Evolutionary conservation across 2,329 filamentous ascomycete species (phyloP).

Genomic region (Aureobasidium melanogenum): DNA sequence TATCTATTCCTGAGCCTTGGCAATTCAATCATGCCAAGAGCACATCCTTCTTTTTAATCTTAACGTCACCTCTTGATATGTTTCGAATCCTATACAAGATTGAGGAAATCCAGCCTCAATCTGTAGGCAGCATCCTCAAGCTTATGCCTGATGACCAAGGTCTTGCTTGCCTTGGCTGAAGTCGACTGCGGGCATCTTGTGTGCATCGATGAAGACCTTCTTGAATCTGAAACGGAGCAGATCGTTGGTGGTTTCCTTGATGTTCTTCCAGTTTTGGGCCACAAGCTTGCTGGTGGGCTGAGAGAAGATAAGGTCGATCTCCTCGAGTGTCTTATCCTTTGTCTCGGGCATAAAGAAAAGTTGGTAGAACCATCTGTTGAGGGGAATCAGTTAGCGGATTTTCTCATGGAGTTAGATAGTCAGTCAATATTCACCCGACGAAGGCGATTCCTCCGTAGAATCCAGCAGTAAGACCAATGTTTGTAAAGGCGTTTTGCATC

Average conservation of each 20-base stretch:
- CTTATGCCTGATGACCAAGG: constrained; percentile 1
- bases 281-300: constrained; percentile 56
- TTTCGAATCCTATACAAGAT: too few relatives aligned
- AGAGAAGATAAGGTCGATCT: constrained; percentile 60
- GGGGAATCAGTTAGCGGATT: not conserved
- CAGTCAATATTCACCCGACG: constrained; percentile 35
- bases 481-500: constrained; percentile 61
- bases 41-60: not conserved
- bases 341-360: constrained; percentile 69
- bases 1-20: not conserved
- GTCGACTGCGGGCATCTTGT: constrained; percentile 9
- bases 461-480: constrained; percentile 56
- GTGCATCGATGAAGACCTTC: constrained; percentile 38
- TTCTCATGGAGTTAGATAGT: too few relatives aligned
- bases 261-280: constrained; percentile 46
- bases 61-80: not conserved
- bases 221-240: constrained; percentile 34
- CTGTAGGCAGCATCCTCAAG: too few relatives aligned
- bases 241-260: constrained; percentile 37
- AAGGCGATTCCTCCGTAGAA: constrained; percentile 60
- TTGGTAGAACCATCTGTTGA: constrained; percentile 50
- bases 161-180: constrained; percentile 2
- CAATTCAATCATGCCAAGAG: not conserved
- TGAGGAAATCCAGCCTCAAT: not conserved
- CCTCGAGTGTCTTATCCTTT: constrained; percentile 59